phyloP scores from a whole-genome alignment of 2,329 filamentous ascomycete genomes.

The Aspergillus unguis region DNA sequence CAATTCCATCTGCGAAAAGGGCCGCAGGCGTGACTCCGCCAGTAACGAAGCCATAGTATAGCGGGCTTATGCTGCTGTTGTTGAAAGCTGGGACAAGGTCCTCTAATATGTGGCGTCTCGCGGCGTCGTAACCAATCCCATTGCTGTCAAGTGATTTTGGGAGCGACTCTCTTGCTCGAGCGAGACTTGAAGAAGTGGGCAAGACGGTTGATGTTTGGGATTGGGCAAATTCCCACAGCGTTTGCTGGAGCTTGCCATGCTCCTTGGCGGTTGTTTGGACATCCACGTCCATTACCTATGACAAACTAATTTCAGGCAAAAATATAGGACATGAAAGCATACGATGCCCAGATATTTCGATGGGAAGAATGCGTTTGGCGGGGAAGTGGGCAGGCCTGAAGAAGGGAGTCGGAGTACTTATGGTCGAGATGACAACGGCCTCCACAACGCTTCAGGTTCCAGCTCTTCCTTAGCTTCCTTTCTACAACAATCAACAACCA shows the following conservation, averaged over 20 bases:
- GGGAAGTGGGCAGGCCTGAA: not conserved
- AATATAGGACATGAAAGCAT: not conserved
- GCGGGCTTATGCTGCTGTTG: constrained; percentile 59
- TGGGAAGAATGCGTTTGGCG: constrained; percentile 4
- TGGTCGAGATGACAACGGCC: not conserved
- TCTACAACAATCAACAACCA: not conserved
- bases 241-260: constrained; percentile 22
- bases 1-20: constrained; percentile 78
- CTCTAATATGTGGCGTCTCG: constrained; percentile 39
- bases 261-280: constrained; percentile 9
- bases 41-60: constrained; percentile 87
- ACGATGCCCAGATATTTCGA: not conserved
- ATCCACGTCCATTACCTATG: constrained; percentile 15
- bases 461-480: not conserved
- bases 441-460: not conserved
- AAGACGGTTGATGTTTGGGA: constrained; percentile 31
- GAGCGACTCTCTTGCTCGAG: constrained; percentile 34
- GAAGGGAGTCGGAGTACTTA: not conserved
- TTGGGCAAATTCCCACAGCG: constrained; percentile 31
- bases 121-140: constrained; percentile 31
- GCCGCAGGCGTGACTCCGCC: constrained; percentile 77
- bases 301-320: not conserved
- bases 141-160: constrained; percentile 25
- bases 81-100: constrained; percentile 59
- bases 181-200: constrained; percentile 28